These are phyloP conservation scores for Euphorbia lathyris DNA, from an alignment of 345 rosid species.

Conservation along the genomic window DNA sequence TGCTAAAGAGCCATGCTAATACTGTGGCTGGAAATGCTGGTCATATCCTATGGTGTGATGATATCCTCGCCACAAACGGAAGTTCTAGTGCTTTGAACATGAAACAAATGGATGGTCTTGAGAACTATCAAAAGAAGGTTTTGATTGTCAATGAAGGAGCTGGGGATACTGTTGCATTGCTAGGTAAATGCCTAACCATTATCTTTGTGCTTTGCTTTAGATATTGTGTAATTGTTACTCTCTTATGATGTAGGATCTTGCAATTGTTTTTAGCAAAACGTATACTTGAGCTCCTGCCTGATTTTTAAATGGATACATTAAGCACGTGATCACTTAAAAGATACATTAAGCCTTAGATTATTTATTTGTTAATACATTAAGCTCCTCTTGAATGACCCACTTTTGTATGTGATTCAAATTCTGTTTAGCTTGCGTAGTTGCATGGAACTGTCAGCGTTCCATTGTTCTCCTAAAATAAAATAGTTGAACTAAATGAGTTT, in stretches of 20 bases:
- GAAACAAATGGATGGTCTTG: constrained; percentile 20
- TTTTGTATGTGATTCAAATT: too few species aligned
- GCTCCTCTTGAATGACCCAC: too few species aligned
- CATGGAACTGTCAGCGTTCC: too few species aligned
- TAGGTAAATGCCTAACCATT: constrained; percentile 46
- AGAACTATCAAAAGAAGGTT: constrained; percentile 45
- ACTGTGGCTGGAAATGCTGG: constrained; percentile 52
- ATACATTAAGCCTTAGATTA: too few species aligned
- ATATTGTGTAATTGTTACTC: neutral
- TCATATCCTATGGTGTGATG: constrained; percentile 44
- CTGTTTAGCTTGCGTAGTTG: too few species aligned
- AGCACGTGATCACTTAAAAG: too few species aligned
- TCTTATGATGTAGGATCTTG: neutral
- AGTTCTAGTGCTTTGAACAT: constrained; percentile 16
- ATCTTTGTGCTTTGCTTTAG: neutral
- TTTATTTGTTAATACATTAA: too few species aligned
- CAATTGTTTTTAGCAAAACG: too few species aligned
- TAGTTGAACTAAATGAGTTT: too few species aligned
- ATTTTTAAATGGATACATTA: too few species aligned
- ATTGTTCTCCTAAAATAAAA: too few species aligned
- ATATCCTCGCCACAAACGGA: constrained; percentile 40
- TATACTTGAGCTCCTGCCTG: too few species aligned
- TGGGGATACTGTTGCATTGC: constrained; percentile 65
- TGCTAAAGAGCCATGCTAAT: constrained; percentile 54
- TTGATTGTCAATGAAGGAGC: constrained; percentile 83